Evolutionary conservation across 495 filamentous ascomycete genomes (phyloP).

Genomic region (Aspergillus olivimuriae): DNA sequence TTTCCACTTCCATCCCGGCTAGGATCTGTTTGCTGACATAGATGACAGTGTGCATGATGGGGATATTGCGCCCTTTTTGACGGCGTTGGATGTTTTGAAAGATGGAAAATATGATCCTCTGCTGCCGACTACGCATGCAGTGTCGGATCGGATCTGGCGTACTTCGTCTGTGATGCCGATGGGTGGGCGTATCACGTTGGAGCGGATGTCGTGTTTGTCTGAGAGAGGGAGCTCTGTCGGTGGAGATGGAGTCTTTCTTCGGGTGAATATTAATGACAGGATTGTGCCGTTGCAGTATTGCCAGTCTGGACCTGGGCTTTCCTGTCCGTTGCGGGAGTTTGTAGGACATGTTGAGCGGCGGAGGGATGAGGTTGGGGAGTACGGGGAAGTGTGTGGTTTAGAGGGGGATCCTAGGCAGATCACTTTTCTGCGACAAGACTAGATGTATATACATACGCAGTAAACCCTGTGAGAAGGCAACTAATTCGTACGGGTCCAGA

Average conservation of each 20-base stretch:
- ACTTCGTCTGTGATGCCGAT: slow-evolving; percentile 53
- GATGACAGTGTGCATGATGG: slow-evolving; percentile 49
- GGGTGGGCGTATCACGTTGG: slow-evolving; percentile 51
- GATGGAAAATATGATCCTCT: slow-evolving; percentile 26
- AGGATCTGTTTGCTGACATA: background rate
- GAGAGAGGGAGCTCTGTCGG: background rate
- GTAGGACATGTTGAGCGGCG: slow-evolving; percentile 30
- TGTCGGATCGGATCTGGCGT: slow-evolving; percentile 41
- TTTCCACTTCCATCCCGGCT: background rate
- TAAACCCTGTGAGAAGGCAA: no score
- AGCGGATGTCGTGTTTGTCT: slow-evolving; percentile 41
- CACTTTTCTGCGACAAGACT: slow-evolving; percentile 23
- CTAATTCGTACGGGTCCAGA: no score
- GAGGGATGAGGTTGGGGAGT: slow-evolving; percentile 23
- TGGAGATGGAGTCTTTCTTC: slow-evolving; percentile 31
- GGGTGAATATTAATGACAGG: slow-evolving; percentile 54
- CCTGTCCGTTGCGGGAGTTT: slow-evolving; percentile 45
- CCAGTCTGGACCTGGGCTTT: slow-evolving; percentile 43
- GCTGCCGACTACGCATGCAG: slow-evolving; percentile 40
- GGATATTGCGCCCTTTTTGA: slow-evolving; percentile 51
- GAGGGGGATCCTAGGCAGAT: slow-evolving; percentile 21
- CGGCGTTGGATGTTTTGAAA: slow-evolving; percentile 48
- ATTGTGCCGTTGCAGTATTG: slow-evolving; percentile 48
- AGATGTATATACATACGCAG: background rate
- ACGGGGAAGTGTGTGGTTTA: slow-evolving; percentile 25